Base-by-base conservation (phyloP, 2,329 filamentous ascomycete species). In the Tolypocladium tundrense region DNA sequence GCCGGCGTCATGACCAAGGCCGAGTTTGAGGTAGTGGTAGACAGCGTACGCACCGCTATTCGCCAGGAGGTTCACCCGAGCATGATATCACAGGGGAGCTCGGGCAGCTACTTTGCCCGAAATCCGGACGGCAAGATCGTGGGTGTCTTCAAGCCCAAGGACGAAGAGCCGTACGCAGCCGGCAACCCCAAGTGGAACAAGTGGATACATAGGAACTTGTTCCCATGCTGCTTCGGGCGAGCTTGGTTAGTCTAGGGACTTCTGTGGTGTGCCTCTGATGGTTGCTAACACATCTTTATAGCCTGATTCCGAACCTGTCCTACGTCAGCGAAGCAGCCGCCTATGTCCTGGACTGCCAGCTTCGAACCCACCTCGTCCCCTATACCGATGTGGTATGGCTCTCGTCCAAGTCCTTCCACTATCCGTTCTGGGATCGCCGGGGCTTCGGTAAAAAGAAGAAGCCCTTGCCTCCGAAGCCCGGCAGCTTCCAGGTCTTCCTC, bases 101-200 rank as follows among this genome's bases (percentile, higher is more conserved):
- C 94, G 3, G 94, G 94, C 54, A 97, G 92, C 72, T 99, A 99
- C 76, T 99, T 99, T 79, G 94, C 94, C 33, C 83, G 92, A 59
- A 96, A 96, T 67, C 84, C 84, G 1, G 88, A 93, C 58, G 94
- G 94, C 55, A 97, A 96, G 76, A 90, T 97, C 19, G 91, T 99
- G 4, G 94, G 92, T 41, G 94, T 99, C 5, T 99, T 99, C 77
- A 99, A 99, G 72, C 94, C 94, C 48, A 99, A 99, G 75, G 94
- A 99, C 66, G 94, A 99, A 75, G 95, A 99, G 72, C 94, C 94
- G 1, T 99, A 97, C 69, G 94, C 94, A 1, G 94, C 90, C 39
- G 88, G 91, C 65, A 99, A 99, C 69, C 94, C 94, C 7, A 99
- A 99, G 72, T 97, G 93, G 93, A 97, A 95, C 66, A 99, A 99